Percentiles rank a stretch among this genome's conserved stretches.
phyloP scores from a whole-genome alignment of 1,284 basidiomycete species.

The Trichosporon inkin region DNA sequence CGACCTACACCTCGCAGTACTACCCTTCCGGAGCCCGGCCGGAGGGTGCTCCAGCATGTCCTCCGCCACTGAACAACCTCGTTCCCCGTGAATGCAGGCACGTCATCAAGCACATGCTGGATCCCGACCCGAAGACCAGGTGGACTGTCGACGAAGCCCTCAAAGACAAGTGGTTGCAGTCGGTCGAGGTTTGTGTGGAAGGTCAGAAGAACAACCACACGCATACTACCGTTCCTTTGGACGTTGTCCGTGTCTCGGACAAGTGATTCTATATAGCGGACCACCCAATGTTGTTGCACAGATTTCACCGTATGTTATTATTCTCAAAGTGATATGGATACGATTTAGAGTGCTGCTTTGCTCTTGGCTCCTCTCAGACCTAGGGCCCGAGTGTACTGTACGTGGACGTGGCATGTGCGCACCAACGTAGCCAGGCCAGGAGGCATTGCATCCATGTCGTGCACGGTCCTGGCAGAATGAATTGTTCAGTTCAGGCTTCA shows the following conservation, averaged over 20 bases:
- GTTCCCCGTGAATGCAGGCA: constrained; percentile 78
- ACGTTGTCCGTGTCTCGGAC: constrained; percentile 28
- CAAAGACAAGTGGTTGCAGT: constrained; percentile 73
- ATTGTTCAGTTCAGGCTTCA: too few species aligned
- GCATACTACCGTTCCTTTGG: constrained; percentile 41
- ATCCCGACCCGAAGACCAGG: constrained; percentile 82
- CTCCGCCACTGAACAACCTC: constrained; percentile 67
- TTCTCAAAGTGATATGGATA: not conserved
- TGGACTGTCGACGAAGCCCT: constrained; percentile 78
- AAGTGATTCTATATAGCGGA: constrained; percentile 2
- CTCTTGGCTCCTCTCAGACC: too few species aligned
- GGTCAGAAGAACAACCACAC: constrained; percentile 40
- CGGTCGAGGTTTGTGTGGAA: constrained; percentile 59
- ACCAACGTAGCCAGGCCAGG: too few species aligned
- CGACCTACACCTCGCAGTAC: constrained; percentile 71
- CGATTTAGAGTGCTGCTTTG: not conserved
- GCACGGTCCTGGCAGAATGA: too few species aligned
- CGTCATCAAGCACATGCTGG: constrained; percentile 89
- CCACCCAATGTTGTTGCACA: constrained; percentile 18
- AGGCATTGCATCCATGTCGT: too few species aligned
- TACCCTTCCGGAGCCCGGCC: constrained; percentile 29
- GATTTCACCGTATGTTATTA: constrained; percentile 7
- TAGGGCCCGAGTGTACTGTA: too few species aligned
- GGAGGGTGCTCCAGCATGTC: constrained; percentile 28
- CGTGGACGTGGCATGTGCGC: too few species aligned